Conservation (phyloP, 169 alveolate genomes). For the Amoebophrya sp. region DNA sequence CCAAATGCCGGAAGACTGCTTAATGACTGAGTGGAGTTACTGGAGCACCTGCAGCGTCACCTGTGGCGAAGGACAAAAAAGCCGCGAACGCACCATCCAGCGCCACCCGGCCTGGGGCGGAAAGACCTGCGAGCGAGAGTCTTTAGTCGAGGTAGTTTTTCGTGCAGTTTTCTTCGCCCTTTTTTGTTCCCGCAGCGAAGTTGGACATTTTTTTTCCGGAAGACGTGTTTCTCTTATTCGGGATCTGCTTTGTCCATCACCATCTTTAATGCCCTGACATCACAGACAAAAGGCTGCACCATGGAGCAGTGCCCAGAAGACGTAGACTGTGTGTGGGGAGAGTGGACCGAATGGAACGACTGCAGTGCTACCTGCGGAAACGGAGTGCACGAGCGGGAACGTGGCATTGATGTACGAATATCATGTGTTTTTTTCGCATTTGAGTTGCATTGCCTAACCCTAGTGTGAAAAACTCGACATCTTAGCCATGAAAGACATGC, state of each 20-base stretch:
- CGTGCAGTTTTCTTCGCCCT: no score
- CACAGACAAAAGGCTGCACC: background rate
- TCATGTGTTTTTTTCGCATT: no score
- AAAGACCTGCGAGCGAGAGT: background rate
- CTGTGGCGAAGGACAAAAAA: background rate
- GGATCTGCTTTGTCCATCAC: background rate
- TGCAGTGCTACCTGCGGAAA: background rate
- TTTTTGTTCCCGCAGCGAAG: no score
- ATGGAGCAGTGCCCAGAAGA: background rate
- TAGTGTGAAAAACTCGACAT: no score
- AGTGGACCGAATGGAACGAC: background rate
- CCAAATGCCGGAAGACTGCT: background rate
- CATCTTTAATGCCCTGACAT: background rate
- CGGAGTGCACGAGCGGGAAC: background rate
- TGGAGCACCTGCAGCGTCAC: constrained; percentile 3
- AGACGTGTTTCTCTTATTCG: no score
- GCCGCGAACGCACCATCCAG: background rate
- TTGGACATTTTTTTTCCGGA: no score
- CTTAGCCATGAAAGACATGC: no score
- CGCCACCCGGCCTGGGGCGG: background rate
- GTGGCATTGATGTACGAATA: background rate
- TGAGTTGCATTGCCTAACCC: no score
- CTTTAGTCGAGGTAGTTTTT: background rate
- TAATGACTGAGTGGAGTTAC: background rate
- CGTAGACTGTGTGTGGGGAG: background rate